Evolutionary conservation across 257 asterid genomes (phyloP), one percentile per base, ranked within the genome.

Genomic region (Ilex aquifolium): DNA sequence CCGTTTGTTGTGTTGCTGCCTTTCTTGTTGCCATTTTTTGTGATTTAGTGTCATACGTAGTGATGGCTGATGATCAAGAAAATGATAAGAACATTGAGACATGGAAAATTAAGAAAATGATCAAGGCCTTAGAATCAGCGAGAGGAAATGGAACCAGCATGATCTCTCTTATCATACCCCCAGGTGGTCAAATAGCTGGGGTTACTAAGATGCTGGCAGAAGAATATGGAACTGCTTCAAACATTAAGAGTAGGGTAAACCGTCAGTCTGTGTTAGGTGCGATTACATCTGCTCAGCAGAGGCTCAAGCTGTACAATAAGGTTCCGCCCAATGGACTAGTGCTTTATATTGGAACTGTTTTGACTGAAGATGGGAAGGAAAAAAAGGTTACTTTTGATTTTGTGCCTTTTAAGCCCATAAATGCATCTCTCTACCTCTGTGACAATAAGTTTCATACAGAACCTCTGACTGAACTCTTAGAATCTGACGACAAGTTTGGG

Each of bases 251-350:
- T 63, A 82, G 88, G 72, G 88, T 82, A 31, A 82, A 82, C 66
- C 85, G 88, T 68, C 88, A 82, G 55, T 82, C 88, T 13, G 88
- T 82, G 52, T 73, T 82, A 14, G 88, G 88, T 75, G 88, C 88
- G 5, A 82, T 82, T 68, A 82, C 88, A 49, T 82, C 88, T 72
- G 88, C 88, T 40, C 88, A 82, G 70, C 88, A 82, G 76, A 79
- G 85, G 78, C 83, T 82, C 44, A 82, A 82, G 66, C 60, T 82
- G 65, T 82, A 82, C 44, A 82, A 70, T 76, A 82, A 77, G 75
- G 85, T 82, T 13, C 88, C 88, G 59, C 78, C 66, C 2, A 82
- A 80, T 65, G 88, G 88, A 46, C 81, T 82, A 10, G 88, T 82
- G 56, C 88, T 82, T 59, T 82, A 82, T 8, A 82, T 82, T 58